Base-by-base conservation (phyloP, 495 filamentous ascomycete genomes). In the Penicillium manginii region DNA sequence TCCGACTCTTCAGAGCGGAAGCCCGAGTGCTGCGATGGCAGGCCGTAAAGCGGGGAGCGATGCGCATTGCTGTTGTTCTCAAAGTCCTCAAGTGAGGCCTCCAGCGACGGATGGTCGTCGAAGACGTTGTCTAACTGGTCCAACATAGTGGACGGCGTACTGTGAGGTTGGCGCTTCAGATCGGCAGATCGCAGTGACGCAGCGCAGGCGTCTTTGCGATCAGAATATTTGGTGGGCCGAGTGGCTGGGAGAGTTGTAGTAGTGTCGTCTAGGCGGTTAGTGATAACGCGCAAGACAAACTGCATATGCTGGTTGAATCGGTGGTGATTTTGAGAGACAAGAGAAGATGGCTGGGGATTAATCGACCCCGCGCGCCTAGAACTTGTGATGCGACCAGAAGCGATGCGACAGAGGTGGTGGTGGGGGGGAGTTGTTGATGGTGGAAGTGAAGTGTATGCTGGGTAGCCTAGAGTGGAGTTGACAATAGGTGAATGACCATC, bases 61-160 rank as follows among this genome's bases (percentile, higher is more conserved):
- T 75, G 75, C 57, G 75, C 70, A 64, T 77, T 81, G 49, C 79
- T 78, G 57, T 73, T 78, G 67, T 75, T 79, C 66, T 88, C 88
- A 81, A 91, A 91, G 77, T 93, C 89, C 67, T 88, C 84, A 64
- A 92, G 80, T 52, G 88, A 91, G 45, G 82, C 88, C 76, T 87
- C 83, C 74, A 92, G 66, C 53, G 84, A 88, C 32, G 84, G 83
- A 75, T 88, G 86, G 70, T 85, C 84, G 68, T 90, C 87, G 73
- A 85, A 86, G 45, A 78, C 64, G 57, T 77, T 74, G 37, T 81
- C 81, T 59, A 79, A 68, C 63, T 78, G 73, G 58, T 77, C 76
- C 71, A 78, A 67, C 73, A 79, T 78, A 47, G 71, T 76, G 68
- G 79, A 76, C 65, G 78, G 67, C 68, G 73, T 75, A 15, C 57